These are phyloP conservation scores for Boletus rubropictus DNA, from an alignment of 768 basidiomycete species.

Conservation along the genomic window DNA sequence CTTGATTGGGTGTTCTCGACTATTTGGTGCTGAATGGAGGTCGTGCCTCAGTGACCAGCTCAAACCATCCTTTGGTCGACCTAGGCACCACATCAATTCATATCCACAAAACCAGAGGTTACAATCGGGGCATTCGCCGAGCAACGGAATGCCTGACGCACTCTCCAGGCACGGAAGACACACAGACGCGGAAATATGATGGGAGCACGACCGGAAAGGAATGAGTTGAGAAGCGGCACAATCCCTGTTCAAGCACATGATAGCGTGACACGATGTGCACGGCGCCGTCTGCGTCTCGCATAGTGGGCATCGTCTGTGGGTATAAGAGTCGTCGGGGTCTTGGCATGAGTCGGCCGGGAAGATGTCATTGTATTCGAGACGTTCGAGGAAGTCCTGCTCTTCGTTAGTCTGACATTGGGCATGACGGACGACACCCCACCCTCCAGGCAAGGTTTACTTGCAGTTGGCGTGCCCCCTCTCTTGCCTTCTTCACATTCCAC, in stretches of 20 bases:
- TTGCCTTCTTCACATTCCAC: constrained; percentile 3
- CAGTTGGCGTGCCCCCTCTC: constrained; percentile 1
- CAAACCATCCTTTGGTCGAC: constrained; percentile 11
- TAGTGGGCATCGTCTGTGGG: constrained; percentile 8
- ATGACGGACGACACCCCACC: constrained; percentile 1
- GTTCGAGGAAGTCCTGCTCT: constrained; percentile 13
- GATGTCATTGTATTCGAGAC: constrained; percentile 11
- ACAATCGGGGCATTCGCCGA: constrained; percentile 20
- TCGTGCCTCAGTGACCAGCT: background rate
- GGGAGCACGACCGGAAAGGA: constrained; percentile 16
- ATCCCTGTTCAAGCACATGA: constrained; percentile 16
- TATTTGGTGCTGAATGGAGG: background rate
- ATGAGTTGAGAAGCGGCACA: constrained; percentile 15
- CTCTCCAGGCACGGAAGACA: constrained; percentile 12
- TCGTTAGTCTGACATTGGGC: background rate
- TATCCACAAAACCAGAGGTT: constrained; percentile 18
- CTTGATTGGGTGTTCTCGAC: constrained; percentile 11
- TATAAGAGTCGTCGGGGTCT: background rate
- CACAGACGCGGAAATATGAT: constrained; percentile 3
- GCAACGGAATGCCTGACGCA: background rate
- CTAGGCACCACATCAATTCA: constrained; percentile 22
- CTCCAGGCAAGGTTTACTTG: constrained; percentile 8
- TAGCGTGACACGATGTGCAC: constrained; percentile 7
- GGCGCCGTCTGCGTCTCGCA: constrained; percentile 5
- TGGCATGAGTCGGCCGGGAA: background rate